Percentiles rank a stretch among this genome's conserved stretches.
These are phyloP conservation scores for Gossypium lobatum DNA, from an alignment of 441 rosid species.

Conservation along the genomic window DNA sequence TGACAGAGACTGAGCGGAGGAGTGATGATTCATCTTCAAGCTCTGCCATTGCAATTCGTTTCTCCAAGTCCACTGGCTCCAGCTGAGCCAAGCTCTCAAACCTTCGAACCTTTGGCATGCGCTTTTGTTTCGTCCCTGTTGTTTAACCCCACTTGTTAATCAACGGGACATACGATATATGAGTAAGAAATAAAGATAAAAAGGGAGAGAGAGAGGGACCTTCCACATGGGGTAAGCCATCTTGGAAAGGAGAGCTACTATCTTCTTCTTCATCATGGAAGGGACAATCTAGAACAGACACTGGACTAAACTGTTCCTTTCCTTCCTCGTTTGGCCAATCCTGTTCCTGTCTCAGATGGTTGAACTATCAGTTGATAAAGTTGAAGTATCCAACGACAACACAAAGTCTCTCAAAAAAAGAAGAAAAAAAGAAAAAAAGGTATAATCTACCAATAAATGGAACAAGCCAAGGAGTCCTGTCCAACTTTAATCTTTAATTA, in stretches of 20 bases:
- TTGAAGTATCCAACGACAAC: no score
- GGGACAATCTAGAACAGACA: slow-evolving; percentile 65
- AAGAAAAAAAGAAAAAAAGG: no score
- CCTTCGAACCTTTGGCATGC: slow-evolving; percentile 21
- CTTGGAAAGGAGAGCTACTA: slow-evolving; percentile 26
- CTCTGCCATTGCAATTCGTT: slow-evolving; percentile 30
- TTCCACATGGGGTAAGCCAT: slow-evolving; percentile 19
- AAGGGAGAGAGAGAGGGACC: slow-evolving; percentile 17
- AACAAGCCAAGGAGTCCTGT: no score
- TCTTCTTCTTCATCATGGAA: slow-evolving; percentile 52
- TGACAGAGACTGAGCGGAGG: no score
- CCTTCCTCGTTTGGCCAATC: slow-evolving; percentile 43
- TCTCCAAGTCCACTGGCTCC: slow-evolving; percentile 44
- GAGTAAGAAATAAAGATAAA: background rate
- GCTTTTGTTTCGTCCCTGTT: slow-evolving; percentile 35
- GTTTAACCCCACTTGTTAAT: background rate
- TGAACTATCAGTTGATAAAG: background rate
- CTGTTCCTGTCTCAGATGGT: slow-evolving; percentile 20
- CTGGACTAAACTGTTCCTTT: slow-evolving; percentile 68
- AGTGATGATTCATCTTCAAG: slow-evolving; percentile 12
- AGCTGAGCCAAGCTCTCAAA: slow-evolving; percentile 28
- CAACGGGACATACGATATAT: background rate
- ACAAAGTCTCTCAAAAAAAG: no score
- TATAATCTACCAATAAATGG: no score
- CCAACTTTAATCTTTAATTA: no score